Evolutionary conservation across 352 stramenopile species (phyloP), one percentile per base, ranked within the genome.

Genomic region (Saprolegnia parasitica): DNA sequence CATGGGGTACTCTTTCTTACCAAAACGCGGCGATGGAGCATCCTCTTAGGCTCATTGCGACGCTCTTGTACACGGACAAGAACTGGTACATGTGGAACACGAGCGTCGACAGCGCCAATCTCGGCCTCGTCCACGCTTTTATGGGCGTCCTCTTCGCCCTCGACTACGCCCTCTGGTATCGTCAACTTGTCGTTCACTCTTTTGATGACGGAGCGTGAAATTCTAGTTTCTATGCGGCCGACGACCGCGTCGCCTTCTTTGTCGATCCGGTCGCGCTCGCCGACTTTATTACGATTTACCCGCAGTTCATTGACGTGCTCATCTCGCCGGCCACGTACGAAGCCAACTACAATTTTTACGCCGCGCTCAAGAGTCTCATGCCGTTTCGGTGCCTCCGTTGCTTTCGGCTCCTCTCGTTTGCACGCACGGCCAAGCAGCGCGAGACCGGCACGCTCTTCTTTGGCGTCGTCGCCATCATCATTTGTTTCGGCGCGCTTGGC

Each of bases 301-400:
- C 84, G 10, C 72, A 89, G n/a, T 62, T 79, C 29, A 47, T 80
- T 8, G 75, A 83, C n/a, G 24, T 71, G 4, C 35, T 86, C 5
- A 50, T 80, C 11, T n/a, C 52, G 35, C 24, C 24, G 20, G 52
- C 75, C 2, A 72, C 67, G n/a, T 67, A 45, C 8, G 26, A 73
- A 16, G 77, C 78, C 5, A 55, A 46, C 67, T 83, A 76, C 23
- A 84, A 86, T 49, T 56, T 79, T 4, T 82, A 84, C 45, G 77
- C 81, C 5, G 77, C 88, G 45, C 74, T 92, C 32, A 77, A 89
- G 54, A 89, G 85, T 73, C 65, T 87, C n/a, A 78, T 81, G 23
- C 77, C 79, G 11, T 73, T 78, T 46, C 74, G 84, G 39, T 71
- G 88, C 35, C 52, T 92, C 16, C 81, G 87, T 57, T 73, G 88